Base-by-base conservation (phyloP, 139 green algal species). In the Picochlorum sp. region DNA sequence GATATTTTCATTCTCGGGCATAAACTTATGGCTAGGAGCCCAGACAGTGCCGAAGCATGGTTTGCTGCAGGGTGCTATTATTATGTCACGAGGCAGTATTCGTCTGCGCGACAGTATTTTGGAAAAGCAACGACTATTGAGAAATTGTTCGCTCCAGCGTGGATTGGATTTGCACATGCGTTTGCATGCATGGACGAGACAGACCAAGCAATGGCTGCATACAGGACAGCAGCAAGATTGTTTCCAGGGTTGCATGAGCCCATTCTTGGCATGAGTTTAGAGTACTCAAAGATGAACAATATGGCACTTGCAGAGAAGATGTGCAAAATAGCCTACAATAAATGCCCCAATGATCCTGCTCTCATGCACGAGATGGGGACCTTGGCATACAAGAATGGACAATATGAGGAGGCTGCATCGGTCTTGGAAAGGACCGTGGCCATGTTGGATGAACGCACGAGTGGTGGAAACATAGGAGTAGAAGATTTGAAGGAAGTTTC, bases 21-120 rank as follows among this genome's bases (percentile, higher is more conserved):
- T 67, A 73, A 67, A 72, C 78, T 99, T 28, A 80, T 91, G 20
- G 76, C 92, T 55, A 85, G 95, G 63, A 81, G 92, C 57, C 94
- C 94, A 4, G 77, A 94, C 2, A 70, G 67, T 0, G 88, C 82
- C 0, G 55, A 91, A 1, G 74, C 86, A 15, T 98, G 91, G 92
- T 96, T 89, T 81, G 91, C 82, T 0, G 89, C 96, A 20, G 94
- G 87, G 45, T 94, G 85, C 81, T 98, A 98, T 79, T 97, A 98
- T 86, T 77, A 89, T 62, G 62, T 47, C 51, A 82, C 79, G 4
- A 70, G 79, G 44, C 83, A 90, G 71, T 82, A 68, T 56, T 74
- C 85, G 49, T 47, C 62, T 64, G 88, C 91, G 11, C 69, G 88
- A 0, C 75, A 81, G 16, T 87, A 90, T 76, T 92, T 97, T 74